These are phyloP conservation scores for Rosa persica DNA, from an alignment of 306 rosid species.

Conservation along the genomic window DNA sequence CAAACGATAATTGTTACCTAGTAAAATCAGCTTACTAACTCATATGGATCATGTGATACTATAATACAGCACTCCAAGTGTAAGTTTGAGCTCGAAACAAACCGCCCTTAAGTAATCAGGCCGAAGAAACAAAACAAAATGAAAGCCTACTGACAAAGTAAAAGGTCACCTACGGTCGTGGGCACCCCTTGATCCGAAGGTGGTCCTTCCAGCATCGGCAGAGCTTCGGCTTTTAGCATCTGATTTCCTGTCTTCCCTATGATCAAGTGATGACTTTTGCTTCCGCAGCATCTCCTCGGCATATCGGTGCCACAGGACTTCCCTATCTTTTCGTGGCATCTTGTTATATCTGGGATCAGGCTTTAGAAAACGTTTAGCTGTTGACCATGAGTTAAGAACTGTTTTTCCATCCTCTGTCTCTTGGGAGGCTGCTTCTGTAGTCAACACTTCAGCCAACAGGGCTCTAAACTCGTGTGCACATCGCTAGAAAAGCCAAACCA, in stretches of 20 bases:
- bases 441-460: constrained; percentile 67
- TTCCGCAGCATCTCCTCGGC: constrained; percentile 69
- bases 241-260: constrained; percentile 54
- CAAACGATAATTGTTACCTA: neutral
- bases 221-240: constrained; percentile 52
- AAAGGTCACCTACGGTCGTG: constrained; percentile 47
- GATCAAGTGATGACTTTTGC: constrained; percentile 55
- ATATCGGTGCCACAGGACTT: constrained; percentile 71
- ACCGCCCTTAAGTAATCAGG: neutral
- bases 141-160: neutral
- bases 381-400: constrained; percentile 85
- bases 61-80: constrained; percentile 7
- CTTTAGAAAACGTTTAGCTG: constrained; percentile 71
- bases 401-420: constrained; percentile 78
- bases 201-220: constrained; percentile 44
- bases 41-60: neutral
- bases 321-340: constrained; percentile 80
- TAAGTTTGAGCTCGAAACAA: neutral
- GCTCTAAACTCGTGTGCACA: constrained; percentile 72
- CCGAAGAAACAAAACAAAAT: neutral
- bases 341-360: constrained; percentile 73
- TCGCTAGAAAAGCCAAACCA: constrained; percentile 52
- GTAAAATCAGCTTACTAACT: neutral
- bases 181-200: constrained; percentile 49
- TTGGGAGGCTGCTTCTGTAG: constrained; percentile 57